Evolutionary conservation across 495 filamentous ascomycete genomes (phyloP).

Genomic region (Jackrogersella minutella): DNA sequence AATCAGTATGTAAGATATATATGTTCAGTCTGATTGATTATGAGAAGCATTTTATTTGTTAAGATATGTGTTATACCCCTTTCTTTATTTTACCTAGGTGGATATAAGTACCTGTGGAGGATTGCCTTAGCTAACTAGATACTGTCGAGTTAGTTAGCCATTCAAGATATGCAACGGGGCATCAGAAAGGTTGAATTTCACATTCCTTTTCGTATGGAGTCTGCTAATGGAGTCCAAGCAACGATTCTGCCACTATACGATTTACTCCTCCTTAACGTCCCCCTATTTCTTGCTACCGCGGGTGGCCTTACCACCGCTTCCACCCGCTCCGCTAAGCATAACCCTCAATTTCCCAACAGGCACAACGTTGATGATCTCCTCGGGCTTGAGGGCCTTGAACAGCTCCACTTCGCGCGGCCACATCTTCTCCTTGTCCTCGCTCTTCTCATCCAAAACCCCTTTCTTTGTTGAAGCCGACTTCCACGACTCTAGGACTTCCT

Average conservation of each 20-base stretch:
- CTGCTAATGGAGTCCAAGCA: neutral
- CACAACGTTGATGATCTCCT: slow-evolving; percentile 81
- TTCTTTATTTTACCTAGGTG: too few relatives aligned
- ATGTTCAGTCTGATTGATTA: neutral
- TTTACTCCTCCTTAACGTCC: neutral
- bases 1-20: too few relatives aligned
- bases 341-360: slow-evolving; percentile 88
- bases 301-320: slow-evolving; percentile 29
- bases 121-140: neutral
- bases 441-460: slow-evolving; percentile 64
- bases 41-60: too few relatives aligned
- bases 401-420: slow-evolving; percentile 85
- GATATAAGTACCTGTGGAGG: too few relatives aligned
- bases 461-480: slow-evolving; percentile 64
- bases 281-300: slow-evolving; percentile 41
- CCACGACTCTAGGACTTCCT: slow-evolving; percentile 85
- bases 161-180: neutral
- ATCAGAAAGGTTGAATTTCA: neutral
- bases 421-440: slow-evolving; percentile 73
- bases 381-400: slow-evolving; percentile 78
- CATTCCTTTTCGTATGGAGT: neutral
- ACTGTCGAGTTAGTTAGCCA: neutral
- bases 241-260: neutral
- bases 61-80: too few relatives aligned
- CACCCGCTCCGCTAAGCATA: slow-evolving; percentile 67